Base-by-base conservation (phyloP, 352 stramenopile genomes). In the Pythium rhizo-oryzae region DNA sequence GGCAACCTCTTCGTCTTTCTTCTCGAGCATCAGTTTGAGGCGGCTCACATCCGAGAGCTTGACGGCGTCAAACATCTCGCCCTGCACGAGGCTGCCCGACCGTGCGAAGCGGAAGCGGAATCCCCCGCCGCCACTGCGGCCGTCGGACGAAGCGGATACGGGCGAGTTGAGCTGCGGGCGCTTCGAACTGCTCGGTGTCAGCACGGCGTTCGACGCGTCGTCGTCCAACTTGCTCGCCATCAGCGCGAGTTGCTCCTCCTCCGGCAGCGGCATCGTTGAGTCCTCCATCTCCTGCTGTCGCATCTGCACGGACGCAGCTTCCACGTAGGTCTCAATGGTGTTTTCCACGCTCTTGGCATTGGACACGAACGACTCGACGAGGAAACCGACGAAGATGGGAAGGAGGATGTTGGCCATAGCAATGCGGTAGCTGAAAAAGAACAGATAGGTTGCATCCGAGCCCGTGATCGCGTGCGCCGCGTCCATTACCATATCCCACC, bases 371-470 rank as follows among this genome's bases (percentile, higher is more conserved):
- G 83, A 91, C 65, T 94, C 87, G 24, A 94, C 87, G 21, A 94
- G 74, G 70, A 94, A 94, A 89, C 87, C 87, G 24, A 93, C 85
- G 55, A 94, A 91, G 62, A 94, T 94, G 7, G 87, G 87, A 47
- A 94, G 66, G 43, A 94, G 63, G 50, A 94, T 91, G 67, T 92
- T 94, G 65, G 74, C 84, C 75, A 94, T 93, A 1, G 84, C 81
- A 67, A 94, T 91, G 56, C 87, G 87, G 73, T 90, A 94, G 21
- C 72, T 79, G 66, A 94, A 94, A 64, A 94, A 94, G 65, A 91
- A 94, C 39, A 91, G 67, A 59, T 91, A 91, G 8, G 87, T 94
- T 50, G 67, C 74, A 47, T 82, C 49, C 5, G 80, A 81, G 37
- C 67, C 56, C 1, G 87, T 94, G 58, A 91, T 75, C 23, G 85